Base-by-base conservation (phyloP, 2,329 filamentous ascomycete species). In the Plenodomus biglobosus region DNA sequence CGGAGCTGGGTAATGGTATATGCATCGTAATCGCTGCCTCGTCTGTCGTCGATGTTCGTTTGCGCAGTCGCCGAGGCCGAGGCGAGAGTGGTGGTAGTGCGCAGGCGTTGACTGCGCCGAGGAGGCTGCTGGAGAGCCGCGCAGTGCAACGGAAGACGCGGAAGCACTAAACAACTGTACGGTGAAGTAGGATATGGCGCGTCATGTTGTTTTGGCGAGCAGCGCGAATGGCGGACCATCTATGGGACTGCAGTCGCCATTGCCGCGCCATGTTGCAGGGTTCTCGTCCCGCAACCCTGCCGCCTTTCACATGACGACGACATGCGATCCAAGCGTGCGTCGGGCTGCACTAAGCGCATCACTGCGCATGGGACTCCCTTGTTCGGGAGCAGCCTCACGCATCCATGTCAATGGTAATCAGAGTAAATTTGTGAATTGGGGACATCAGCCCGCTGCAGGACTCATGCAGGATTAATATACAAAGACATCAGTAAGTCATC, bases 271-370 rank as follows among this genome's bases (percentile, higher is more conserved):
- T 34, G 32, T 48, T 50, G 48, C 55, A 55, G 44, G 58, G 55
- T 54, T 53, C 46, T 51, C 17, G 27, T 32, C 27, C 27, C 27
- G 27, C 27, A 11, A 32, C 6, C 27, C 15, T 32, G 27, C 22
- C 6, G 22, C 42, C 51, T 56, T 50, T 54, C 55, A 57, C 52
- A 56, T 61, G 56, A 61, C 52, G 56, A 52, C 38, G 24, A 32
- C 27, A 38, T 24, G 51, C 42, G 46, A 44, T 46, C 52, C 49
- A 40, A 57, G 52, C 54, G 17, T 34, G 39, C 37, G 40, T 37
- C 22, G 46, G 41, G 44, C 35, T 34, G 35, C 58, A 52, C 55
- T 61, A 58, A 42, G 27, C 27, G 45, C 19, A 43, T 58, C 48
- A 46, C 37, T 32, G 40, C 54, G 55, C 58, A 55, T 57, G 45